Conservation (phyloP, 2,329 filamentous ascomycete genomes). For the Penicillium psychrosexuale region DNA sequence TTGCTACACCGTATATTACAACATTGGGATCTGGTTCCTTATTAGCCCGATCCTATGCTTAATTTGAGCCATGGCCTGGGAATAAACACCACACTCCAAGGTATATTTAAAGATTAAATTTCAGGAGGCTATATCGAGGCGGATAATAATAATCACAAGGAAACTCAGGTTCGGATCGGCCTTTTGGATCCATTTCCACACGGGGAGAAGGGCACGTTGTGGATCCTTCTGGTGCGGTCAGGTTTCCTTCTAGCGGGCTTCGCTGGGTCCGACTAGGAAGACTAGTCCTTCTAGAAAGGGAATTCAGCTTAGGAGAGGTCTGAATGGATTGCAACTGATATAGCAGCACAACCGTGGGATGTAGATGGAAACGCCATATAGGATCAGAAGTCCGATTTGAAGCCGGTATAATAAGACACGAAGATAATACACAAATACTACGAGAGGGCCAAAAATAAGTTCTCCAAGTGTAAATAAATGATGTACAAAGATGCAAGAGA, state of each 20-base stretch:
- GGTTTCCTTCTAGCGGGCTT: constrained; percentile 31
- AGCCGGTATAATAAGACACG: neutral
- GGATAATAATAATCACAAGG: neutral
- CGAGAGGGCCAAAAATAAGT: neutral
- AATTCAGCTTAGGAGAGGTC: constrained; percentile 1
- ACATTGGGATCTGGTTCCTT: neutral
- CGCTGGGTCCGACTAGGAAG: constrained; percentile 23
- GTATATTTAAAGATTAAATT: neutral
- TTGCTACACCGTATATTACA: neutral
- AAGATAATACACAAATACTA: neutral
- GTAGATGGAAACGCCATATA: neutral
- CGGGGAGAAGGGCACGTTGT: constrained; percentile 34
- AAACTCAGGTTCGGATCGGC: constrained; percentile 31
- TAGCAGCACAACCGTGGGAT: neutral
- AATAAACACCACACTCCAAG: constrained; percentile 7
- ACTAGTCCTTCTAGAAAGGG: constrained; percentile 11
- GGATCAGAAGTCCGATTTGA: neutral
- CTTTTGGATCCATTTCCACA: constrained; percentile 29
- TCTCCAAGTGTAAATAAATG: constrained; percentile 11
- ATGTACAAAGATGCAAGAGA: constrained; percentile 13
- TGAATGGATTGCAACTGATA: neutral
- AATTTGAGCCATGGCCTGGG: neutral
- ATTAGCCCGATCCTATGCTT: neutral
- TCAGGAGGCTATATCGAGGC: neutral
- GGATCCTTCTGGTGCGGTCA: constrained; percentile 37